Evolutionary conservation across 2,329 filamentous ascomycete genomes (phyloP), one percentile per base, ranked within the genome.

Genomic region (Fusarium sp.): DNA sequence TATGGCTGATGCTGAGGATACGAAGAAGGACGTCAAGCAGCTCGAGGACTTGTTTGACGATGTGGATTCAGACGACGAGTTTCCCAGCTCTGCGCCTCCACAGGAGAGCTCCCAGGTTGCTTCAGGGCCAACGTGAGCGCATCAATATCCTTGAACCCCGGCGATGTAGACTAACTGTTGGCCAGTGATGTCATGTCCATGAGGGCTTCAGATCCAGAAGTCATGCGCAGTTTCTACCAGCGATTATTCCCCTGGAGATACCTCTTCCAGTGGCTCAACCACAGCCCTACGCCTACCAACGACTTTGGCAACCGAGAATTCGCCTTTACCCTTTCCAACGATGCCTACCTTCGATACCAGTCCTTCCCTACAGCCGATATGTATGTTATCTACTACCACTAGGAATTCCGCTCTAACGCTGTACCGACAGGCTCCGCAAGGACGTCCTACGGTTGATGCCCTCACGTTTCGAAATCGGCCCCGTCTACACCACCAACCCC

Each of bases 211-310:
- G 93, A 97, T 72, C 89, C 92, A 2, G 92, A 94, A 76, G 87
- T 96, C 10, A 93, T 98, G 89, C 89, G 92, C 74, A 92, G 91
- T 69, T 99, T 97, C 82, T 99, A 99, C 79, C 92, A 97, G 77
- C 92, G 96, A 51, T 85, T 99, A 36, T 98, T 98, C 75, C 96
- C 96, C 4, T 99, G 97, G 85, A 89, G 94, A 64, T 91, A 93
- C 67, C 89, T 98, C 18, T 99, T 97, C 81, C 94, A 97, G 79
- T 99, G 96, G 96, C 88, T 99, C 51, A 99, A 98, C 77, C 96
- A 98, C 80, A 93, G 92, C 58, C 91, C 93, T 6, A 89, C 89
- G 6, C 94, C 96, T 0, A 91, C 91, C 4, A 90, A 90, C 70
- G 94, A 98, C 80, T 98, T 98, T 81, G 89, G 86, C 27, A 92